Evolutionary conservation across 169 alveolate species (phyloP), one percentile per base, ranked within the genome.

Genomic region (Plasmodium blacklocki): DNA sequence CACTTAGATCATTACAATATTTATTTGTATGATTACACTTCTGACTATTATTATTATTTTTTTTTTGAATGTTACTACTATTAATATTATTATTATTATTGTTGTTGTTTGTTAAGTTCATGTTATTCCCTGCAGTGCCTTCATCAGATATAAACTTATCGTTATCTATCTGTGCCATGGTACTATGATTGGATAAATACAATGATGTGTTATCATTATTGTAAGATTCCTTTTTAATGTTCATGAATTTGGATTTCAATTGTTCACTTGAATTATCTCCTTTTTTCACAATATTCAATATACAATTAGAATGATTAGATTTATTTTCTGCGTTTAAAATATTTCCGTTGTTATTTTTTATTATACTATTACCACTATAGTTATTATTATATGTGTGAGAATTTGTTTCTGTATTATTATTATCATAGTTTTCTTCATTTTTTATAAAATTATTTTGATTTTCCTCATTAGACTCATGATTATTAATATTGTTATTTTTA

Each of bases 151-250:
- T 29, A n/a, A 12, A 15, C 32, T 75, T 75, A 18, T 63, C 88
- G 9, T 60, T 74, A 12, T 75, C 67, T 0, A 63, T 15, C 2
- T 60, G 66, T 49, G 15, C 75, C 32, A 75, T 47, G 4, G 75
- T 75, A 23, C 67, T 75, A 62, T 62, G 72, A 62, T 62, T 75
- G 8, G 88, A 75, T 4, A 75, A 6, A 19, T 60, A 74, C 19
- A 39, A 3, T 18, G 88, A 63, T 4, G 18, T 26, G 9, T 54
- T 52, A 15, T 76, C 23, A 32, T 43, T 50, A 19, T 76, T 76
- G 14, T 54, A 32, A 11, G 23, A 14, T 18, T 52, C 88, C 2
- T 47, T 63, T 56, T 75, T 75, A 23, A 63, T 23, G 43, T 63
- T 75, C 19, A 75, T 32, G 11, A 75, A 45, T 47, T 75, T 75